Conservation (phyloP, 2,329 filamentous ascomycete species). For the Coleophoma eucalyptorum region DNA sequence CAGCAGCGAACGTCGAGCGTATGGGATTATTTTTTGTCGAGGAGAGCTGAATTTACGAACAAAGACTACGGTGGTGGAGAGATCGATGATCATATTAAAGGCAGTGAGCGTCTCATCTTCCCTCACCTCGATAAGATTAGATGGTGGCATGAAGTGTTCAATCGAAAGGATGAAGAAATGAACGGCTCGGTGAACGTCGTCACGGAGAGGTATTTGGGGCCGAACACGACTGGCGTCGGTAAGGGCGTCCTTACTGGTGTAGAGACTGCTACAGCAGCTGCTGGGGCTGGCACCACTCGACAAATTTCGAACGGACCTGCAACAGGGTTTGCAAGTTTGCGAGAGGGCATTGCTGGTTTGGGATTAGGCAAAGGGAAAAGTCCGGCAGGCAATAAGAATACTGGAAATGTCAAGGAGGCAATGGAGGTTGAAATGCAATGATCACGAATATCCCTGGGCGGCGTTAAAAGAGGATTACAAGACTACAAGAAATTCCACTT, state of each 20-base stretch:
- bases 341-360: conserved; percentile 40
- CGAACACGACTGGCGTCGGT: conserved; percentile 2
- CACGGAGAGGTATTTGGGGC: conserved; percentile 26
- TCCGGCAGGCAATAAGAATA: conserved; percentile 18
- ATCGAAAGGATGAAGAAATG: conserved; percentile 87
- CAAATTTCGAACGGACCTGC: conserved; percentile 24
- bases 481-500: too few relatives aligned
- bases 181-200: conserved; percentile 62
- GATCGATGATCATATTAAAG: conserved; percentile 75
- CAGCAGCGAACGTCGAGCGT: conserved; percentile 76
- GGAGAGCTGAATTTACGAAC: conserved; percentile 79
- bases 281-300: conserved; percentile 15
- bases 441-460: neutral
- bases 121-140: conserved; percentile 73
- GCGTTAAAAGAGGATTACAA: too few relatives aligned
- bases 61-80: conserved; percentile 66
- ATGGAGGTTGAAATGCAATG: conserved; percentile 49
- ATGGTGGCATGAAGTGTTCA: conserved; percentile 92
- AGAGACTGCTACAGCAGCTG: conserved; percentile 17
- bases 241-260: conserved; percentile 20
- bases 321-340: conserved; percentile 35
- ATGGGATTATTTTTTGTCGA: conserved; percentile 91
- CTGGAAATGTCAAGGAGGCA: conserved; percentile 20
- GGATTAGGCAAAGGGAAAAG: conserved; percentile 31
- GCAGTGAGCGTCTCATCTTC: conserved; percentile 79